Conservation (phyloP, 495 filamentous ascomycete species). For the Trichocladium antarcticum region DNA sequence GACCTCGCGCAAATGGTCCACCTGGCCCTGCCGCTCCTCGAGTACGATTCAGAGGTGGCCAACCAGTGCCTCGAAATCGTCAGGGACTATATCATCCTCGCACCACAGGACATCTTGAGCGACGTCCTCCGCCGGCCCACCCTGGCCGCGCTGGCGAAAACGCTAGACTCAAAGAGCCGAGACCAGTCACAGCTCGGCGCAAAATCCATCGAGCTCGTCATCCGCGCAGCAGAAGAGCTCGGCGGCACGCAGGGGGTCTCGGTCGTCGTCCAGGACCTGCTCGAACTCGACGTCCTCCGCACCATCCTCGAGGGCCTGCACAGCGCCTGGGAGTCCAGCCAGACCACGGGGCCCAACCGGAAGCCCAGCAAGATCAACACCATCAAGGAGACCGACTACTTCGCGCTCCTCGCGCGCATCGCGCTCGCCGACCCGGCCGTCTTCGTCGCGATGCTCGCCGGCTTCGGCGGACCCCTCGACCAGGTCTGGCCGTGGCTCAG, state of each 20-base stretch:
- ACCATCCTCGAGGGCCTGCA: slow-evolving; percentile 61
- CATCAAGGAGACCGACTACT: slow-evolving; percentile 69
- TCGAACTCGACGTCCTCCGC: slow-evolving; percentile 54
- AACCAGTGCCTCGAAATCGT: slow-evolving; percentile 53
- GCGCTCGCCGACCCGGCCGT: slow-evolving; percentile 55
- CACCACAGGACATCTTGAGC: slow-evolving; percentile 61
- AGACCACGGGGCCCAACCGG: slow-evolving; percentile 64
- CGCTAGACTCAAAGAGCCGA: slow-evolving; percentile 49
- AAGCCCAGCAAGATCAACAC: slow-evolving; percentile 51
- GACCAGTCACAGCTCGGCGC: slow-evolving; percentile 57
- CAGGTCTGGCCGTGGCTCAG: slow-evolving; percentile 62
- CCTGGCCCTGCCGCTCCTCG: slow-evolving; percentile 58
- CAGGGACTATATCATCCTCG: slow-evolving; percentile 66
- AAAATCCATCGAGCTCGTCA: slow-evolving; percentile 56
- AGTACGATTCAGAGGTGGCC: slow-evolving; percentile 44
- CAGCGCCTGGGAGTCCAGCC: slow-evolving; percentile 57
- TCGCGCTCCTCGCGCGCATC: slow-evolving; percentile 70
- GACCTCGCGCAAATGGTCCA: slow-evolving; percentile 58
- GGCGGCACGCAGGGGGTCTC: slow-evolving; percentile 55
- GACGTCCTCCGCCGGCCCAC: slow-evolving; percentile 48
- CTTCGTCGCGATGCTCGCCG: slow-evolving; percentile 48
- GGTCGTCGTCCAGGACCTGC: slow-evolving; percentile 54
- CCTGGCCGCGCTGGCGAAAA: slow-evolving; percentile 46
- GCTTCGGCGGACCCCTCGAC: slow-evolving; percentile 29
- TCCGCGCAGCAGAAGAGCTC: slow-evolving; percentile 56